Evolutionary conservation across 345 rosid genomes (phyloP).

Genomic region (Draba incana): DNA sequence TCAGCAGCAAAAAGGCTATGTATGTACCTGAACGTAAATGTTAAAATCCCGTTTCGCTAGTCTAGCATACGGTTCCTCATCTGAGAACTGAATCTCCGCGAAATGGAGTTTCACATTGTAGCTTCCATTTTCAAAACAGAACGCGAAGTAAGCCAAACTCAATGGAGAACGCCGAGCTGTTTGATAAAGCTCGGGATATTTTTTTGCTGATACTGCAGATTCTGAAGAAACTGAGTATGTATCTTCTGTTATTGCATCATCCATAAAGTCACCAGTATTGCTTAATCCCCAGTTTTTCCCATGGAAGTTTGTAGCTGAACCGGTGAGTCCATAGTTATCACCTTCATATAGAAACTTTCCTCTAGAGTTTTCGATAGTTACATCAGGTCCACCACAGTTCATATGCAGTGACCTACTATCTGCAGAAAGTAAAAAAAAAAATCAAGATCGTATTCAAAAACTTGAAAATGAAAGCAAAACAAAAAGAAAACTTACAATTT

Average conservation of each 20-base stretch:
- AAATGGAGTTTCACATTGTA: conserved; percentile 70
- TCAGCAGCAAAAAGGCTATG: too few relatives aligned
- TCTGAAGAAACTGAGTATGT: conserved; percentile 31
- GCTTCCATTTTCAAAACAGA: conserved; percentile 61
- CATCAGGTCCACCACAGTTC: conserved; percentile 44
- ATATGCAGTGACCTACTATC: conserved; percentile 40
- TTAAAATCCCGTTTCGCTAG: conserved; percentile 64
- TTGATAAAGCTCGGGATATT: conserved; percentile 44
- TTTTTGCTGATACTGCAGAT: conserved; percentile 32
- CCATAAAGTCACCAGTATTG: conserved; percentile 48
- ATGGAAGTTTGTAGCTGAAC: conserved; percentile 31
- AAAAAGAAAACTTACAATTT: conserved; percentile 23
- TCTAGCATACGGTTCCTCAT: conserved; percentile 48
- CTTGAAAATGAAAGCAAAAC: conserved; percentile 10
- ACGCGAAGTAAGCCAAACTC: conserved; percentile 61
- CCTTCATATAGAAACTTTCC: conserved; percentile 38
- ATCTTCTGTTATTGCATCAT: conserved; percentile 40
- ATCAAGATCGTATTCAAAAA: conserved; percentile 3
- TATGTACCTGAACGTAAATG: conserved; percentile 41
- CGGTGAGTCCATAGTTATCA: conserved; percentile 32
- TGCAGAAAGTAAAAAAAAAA: not conserved
- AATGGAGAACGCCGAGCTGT: conserved; percentile 65
- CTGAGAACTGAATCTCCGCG: conserved; percentile 64
- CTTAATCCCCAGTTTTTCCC: conserved; percentile 40
- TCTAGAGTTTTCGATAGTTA: conserved; percentile 28